Evolutionary conservation across 495 filamentous ascomycete genomes (phyloP).

Genomic region (Penicillium samsonianum): DNA sequence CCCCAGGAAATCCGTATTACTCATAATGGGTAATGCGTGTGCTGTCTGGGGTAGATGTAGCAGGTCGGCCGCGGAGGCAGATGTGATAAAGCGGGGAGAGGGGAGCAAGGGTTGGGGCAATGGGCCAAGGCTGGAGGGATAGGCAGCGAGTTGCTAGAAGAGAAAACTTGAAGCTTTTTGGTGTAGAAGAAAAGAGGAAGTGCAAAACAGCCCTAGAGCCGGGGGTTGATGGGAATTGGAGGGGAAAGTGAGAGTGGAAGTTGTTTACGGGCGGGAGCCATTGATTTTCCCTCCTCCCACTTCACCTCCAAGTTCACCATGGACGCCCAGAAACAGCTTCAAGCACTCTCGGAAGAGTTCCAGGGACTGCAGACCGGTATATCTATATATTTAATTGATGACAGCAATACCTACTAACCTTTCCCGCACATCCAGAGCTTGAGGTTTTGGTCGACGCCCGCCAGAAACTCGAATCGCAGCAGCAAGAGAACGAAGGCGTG

Average conservation of each 20-base stretch:
- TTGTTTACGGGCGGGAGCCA: conserved; percentile 33
- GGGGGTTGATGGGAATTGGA: conserved; percentile 24
- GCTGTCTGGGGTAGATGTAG: conserved; percentile 18
- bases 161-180: background rate
- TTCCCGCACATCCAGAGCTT: conserved; percentile 59
- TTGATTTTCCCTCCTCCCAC: conserved; percentile 30
- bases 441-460: conserved; percentile 73
- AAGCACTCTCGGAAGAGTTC: conserved; percentile 83
- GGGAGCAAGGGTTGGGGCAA: conserved; percentile 17
- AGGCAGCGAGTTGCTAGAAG: conserved; percentile 5
- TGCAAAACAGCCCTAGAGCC: conserved; percentile 5
- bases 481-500: conserved; percentile 87
- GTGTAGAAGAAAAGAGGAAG: conserved; percentile 7
- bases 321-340: conserved; percentile 67
- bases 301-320: conserved; percentile 39
- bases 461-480: conserved; percentile 91
- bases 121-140: conserved; percentile 22
- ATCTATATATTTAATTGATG: conserved; percentile 6
- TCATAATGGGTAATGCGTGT: conserved; percentile 60
- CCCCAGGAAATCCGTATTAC: conserved; percentile 94
- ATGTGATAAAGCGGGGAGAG: conserved; percentile 31
- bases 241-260: conserved; percentile 22
- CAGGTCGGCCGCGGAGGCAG: conserved; percentile 27
- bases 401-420: conserved; percentile 16
- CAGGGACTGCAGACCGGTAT: conserved; percentile 81